phyloP scores from a whole-genome alignment of 2,329 filamentous ascomycete genomes.

The Neonectria hederae region DNA sequence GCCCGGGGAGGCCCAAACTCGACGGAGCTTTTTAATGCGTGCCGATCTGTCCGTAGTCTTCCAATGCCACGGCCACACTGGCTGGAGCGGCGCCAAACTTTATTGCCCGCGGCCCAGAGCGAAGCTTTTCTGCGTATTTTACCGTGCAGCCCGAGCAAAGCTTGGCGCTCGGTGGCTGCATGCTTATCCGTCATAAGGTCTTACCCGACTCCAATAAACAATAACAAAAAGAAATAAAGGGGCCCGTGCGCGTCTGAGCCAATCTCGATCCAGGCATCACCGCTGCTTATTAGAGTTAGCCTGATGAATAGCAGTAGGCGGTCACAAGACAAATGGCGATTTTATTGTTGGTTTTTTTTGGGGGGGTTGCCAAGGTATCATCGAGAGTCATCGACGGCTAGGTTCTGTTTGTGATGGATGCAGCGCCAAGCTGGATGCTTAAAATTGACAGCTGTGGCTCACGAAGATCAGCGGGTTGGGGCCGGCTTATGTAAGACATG shows the following conservation, averaged over 20 bases:
- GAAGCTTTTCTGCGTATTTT: slow-evolving; percentile 42
- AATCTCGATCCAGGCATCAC: not conserved
- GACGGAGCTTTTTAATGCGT: slow-evolving; percentile 17
- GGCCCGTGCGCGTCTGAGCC: not conserved
- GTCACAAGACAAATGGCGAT: not conserved
- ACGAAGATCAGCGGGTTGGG: slow-evolving; percentile 12
- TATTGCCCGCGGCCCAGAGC: slow-evolving; percentile 28
- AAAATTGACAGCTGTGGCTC: slow-evolving; percentile 18
- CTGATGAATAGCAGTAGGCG: not conserved
- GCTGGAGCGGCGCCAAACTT: slow-evolving; percentile 35
- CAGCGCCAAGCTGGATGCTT: slow-evolving; percentile 6
- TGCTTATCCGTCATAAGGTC: slow-evolving; percentile 40
- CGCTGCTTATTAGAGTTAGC: not conserved
- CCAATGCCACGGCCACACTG: slow-evolving; percentile 24
- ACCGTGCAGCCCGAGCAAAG: slow-evolving; percentile 43
- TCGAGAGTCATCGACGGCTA: not conserved
- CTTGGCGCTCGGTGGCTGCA: slow-evolving; percentile 43
- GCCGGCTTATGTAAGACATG: slow-evolving; percentile 1
- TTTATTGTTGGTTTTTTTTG: not conserved
- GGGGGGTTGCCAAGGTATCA: not conserved
- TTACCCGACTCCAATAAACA: slow-evolving; percentile 24
- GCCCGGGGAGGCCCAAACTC: not conserved
- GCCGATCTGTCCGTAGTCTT: slow-evolving; percentile 42
- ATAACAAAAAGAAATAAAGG: not conserved
- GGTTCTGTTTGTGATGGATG: not conserved